Conservation (phyloP, 345 rosid species). For the Eutrema japonicum region DNA sequence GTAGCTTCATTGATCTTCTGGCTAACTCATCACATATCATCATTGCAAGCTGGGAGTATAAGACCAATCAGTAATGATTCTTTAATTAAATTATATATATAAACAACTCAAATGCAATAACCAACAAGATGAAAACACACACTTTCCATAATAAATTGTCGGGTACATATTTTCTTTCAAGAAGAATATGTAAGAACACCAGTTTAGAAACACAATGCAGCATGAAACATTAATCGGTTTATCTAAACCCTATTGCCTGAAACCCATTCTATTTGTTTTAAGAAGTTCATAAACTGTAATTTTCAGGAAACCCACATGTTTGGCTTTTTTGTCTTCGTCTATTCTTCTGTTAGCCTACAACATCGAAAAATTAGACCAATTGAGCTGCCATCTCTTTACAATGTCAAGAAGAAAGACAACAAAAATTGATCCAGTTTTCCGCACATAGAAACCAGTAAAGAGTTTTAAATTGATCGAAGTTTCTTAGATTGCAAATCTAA, state of each 20-base stretch:
- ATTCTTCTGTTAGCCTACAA: slow-evolving; percentile 74
- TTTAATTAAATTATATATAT: slow-evolving; percentile 34
- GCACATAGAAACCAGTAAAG: neutral
- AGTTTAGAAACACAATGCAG: too few species aligned
- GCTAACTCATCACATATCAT: slow-evolving; percentile 83
- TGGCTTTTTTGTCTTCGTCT: slow-evolving; percentile 63
- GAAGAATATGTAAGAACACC: neutral
- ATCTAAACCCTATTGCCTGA: too few species aligned
- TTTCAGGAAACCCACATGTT: slow-evolving; percentile 48
- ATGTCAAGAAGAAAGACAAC: too few species aligned
- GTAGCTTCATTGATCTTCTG: slow-evolving; percentile 61
- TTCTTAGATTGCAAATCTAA: slow-evolving; percentile 16
- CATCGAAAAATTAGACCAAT: neutral
- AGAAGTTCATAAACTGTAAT: neutral
- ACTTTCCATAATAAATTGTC: neutral
- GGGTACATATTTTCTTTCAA: neutral
- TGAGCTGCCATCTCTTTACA: too few species aligned
- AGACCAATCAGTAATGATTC: slow-evolving; percentile 59
- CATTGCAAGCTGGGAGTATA: slow-evolving; percentile 82
- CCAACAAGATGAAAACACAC: slow-evolving; percentile 26
- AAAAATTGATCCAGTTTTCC: too few species aligned
- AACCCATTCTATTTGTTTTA: too few species aligned
- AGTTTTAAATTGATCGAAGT: neutral
- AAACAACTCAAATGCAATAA: slow-evolving; percentile 36
- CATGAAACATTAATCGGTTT: too few species aligned